Evolutionary conservation across 202 grass and related monocot genomes (phyloP).

Genomic region (Setaria viridis): DNA sequence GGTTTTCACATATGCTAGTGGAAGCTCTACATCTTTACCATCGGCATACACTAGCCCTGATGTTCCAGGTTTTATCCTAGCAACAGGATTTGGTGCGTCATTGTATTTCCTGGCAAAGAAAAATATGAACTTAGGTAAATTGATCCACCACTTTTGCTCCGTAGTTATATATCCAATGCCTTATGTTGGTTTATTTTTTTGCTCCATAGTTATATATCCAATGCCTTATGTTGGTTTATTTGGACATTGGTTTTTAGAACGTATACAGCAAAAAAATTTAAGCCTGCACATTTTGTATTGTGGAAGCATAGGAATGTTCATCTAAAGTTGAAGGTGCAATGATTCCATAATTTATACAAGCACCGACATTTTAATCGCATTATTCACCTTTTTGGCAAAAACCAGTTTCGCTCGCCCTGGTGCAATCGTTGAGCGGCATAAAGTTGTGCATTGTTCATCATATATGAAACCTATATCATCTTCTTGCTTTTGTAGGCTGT

Average conservation of each 20-base stretch:
- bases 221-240: conserved; percentile 8
- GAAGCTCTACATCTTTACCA: conserved; percentile 66
- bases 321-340: conserved; percentile 2
- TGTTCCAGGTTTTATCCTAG: conserved; percentile 82
- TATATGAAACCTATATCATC: neutral
- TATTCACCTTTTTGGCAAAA: conserved; percentile 8
- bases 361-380: neutral
- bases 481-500: conserved; percentile 6
- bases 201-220: neutral
- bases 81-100: conserved; percentile 84
- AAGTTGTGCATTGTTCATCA: conserved; percentile 16
- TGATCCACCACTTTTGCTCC: neutral
- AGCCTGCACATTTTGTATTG: neutral
- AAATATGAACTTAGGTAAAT: conserved; percentile 85
- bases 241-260: neutral
- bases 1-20: conserved; percentile 86
- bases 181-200: neutral
- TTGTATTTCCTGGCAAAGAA: conserved; percentile 97
- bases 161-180: neutral
- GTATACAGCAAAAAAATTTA: neutral
- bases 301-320: neutral
- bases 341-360: neutral
- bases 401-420: neutral
- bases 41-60: conserved; percentile 68
- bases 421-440: neutral